Evolutionary conservation across 163 green algal species (phyloP), one percentile per base, ranked within the genome.

Genomic region (Chlamydomonas reinhardtii): DNA sequence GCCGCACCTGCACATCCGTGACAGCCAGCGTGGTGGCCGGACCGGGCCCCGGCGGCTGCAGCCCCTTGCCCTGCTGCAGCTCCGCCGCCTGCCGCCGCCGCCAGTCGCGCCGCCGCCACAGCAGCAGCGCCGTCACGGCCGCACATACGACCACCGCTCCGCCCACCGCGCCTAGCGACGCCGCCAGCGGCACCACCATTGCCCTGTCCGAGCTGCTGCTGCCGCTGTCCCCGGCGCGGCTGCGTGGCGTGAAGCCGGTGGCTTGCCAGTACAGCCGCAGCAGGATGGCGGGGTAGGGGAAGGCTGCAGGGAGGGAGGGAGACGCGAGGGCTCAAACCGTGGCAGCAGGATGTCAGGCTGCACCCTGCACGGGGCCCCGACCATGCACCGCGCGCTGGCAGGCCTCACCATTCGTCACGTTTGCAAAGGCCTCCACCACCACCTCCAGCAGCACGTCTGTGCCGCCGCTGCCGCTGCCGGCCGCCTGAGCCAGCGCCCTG

Each of bases 231-330:
- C 34, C 35, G 61, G 61, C 29, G 16, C 0, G 19, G 12, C 32
- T n/a, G 25, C 0, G 65, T 25, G 77, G 65, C 48, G 43, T 35
- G 22, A 34, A 76, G 52, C 78, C 78, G 48, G 77, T 85, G 24
- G 78, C 59, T 12, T 77, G 68, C 37, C 69, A 73, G 66, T 85
- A 85, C 20, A 85, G 43, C 14, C 48, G 24, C 24, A 48, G 48
- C 32, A 85, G 78, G 48, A 85, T 85, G 68, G 16, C 48, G 19
- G 68, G 31, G 66, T 85, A 85, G 12, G 78, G 78, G 68, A 85
- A 85, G 32, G 68, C 78, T 85, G 78, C 14, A 32, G 16, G 48
- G 43, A 32, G 35, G 20, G 25, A n/a, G 73, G 43, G 29, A 37
- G 2, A 1, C 14, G 29, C 1, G 9, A 15, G 37, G 17, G 59